These are phyloP conservation scores for Antarctomyces pellizariae DNA, from an alignment of 495 filamentous ascomycete species.

Conservation along the genomic window DNA sequence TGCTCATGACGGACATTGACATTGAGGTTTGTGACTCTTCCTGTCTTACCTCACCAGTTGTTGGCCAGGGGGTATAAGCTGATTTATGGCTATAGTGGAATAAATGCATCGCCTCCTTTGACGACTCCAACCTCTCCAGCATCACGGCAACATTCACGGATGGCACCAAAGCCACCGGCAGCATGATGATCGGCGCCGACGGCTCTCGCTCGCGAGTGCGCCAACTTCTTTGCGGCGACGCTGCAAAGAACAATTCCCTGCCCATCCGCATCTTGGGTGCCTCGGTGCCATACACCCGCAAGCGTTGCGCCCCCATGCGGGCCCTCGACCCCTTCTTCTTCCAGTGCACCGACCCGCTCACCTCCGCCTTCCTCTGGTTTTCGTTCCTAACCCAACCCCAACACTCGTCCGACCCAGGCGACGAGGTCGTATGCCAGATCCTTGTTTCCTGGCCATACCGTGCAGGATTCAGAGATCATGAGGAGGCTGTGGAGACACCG, in stretches of 20 bases:
- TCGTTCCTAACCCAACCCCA: constrained; percentile 11
- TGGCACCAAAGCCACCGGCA: constrained; percentile 15
- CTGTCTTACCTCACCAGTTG: not conserved
- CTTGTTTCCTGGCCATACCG: constrained; percentile 28
- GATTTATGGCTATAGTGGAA: constrained; percentile 8
- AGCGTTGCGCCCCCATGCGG: constrained; percentile 19
- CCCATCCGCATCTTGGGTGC: constrained; percentile 26
- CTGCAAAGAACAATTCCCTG: constrained; percentile 18
- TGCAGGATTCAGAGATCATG: constrained; percentile 11
- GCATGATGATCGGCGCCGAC: constrained; percentile 19
- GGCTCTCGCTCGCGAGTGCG: constrained; percentile 19
- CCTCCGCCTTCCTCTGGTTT: constrained; percentile 32
- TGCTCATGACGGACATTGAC: constrained; percentile 19
- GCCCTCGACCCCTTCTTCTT: constrained; percentile 35
- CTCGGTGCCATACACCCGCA: constrained; percentile 17
- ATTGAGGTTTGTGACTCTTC: constrained; percentile 14
- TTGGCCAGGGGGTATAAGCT: constrained; percentile 6
- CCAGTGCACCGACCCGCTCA: constrained; percentile 31
- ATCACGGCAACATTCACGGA: constrained; percentile 19
- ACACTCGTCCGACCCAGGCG: constrained; percentile 5
- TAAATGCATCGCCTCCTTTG: constrained; percentile 1
- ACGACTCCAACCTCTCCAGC: not conserved
- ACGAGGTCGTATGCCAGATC: constrained; percentile 24
- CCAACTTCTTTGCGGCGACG: constrained; percentile 14
- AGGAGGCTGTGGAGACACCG: constrained; percentile 17